These are phyloP conservation scores for Epichloe uncinata DNA, from an alignment of 2,329 filamentous ascomycete species.

Conservation along the genomic window DNA sequence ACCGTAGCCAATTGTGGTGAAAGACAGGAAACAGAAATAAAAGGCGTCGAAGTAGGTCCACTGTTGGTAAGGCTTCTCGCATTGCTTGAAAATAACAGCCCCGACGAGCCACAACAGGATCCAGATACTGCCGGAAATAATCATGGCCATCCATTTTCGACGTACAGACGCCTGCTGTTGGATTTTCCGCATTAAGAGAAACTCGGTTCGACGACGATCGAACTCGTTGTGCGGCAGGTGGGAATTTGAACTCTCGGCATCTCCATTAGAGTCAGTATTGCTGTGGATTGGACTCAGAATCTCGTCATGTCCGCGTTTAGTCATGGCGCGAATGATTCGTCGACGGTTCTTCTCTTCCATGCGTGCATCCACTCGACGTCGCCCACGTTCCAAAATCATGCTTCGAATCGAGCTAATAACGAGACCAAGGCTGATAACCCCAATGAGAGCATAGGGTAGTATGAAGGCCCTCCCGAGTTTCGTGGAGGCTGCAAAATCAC, in stretches of 20 bases:
- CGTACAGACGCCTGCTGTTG: constrained; percentile 51
- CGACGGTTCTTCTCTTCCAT: constrained; percentile 48
- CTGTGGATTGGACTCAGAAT: constrained; percentile 36
- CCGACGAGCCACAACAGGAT: constrained; percentile 68
- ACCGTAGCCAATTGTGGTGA: constrained; percentile 81
- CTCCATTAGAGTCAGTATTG: constrained; percentile 5
- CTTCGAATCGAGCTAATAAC: constrained; percentile 69
- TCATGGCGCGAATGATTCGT: constrained; percentile 30
- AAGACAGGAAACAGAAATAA: constrained; percentile 74
- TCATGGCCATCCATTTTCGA: constrained; percentile 62
- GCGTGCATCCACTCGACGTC: constrained; percentile 38
- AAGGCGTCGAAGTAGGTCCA: constrained; percentile 71
- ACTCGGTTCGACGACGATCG: constrained; percentile 55
- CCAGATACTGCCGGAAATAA: constrained; percentile 55
- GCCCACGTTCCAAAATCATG: constrained; percentile 45
- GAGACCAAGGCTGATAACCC: constrained; percentile 73
- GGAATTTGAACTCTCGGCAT: constrained; percentile 5
- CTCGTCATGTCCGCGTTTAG: constrained; percentile 29
- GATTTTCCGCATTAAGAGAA: constrained; percentile 69
- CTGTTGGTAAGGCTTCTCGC: constrained; percentile 37
- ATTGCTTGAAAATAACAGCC: constrained; percentile 54
- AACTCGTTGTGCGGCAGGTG: constrained; percentile 27
- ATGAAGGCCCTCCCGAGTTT: constrained; percentile 55
- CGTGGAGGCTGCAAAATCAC: constrained; percentile 36
- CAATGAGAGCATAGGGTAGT: constrained; percentile 72